Percentiles rank a stretch among this genome's conserved stretches.
These are phyloP conservation scores for Stephanodiscus minutulus DNA, from an alignment of 108 stramenopile species.

Conservation along the genomic window DNA sequence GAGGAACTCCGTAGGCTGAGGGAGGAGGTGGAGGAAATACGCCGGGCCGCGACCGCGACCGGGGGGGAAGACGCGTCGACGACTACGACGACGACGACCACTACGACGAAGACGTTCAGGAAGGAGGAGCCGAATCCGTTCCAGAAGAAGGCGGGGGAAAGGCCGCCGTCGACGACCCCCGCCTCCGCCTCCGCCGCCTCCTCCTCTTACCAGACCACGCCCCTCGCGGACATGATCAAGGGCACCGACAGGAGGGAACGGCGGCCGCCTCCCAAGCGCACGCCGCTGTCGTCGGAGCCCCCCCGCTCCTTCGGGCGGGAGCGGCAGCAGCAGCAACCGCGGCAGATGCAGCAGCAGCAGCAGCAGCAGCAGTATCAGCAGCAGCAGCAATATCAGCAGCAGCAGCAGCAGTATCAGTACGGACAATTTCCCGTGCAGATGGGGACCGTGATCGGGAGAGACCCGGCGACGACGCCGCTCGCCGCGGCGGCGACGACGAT, in stretches of 20 bases:
- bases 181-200: background rate
- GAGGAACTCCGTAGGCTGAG: background rate
- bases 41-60: background rate
- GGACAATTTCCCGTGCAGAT: background rate
- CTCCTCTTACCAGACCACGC: conserved; percentile 12
- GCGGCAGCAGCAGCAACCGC: conserved; percentile 17
- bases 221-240: conserved; percentile 26
- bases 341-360: no score
- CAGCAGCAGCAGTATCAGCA: no score
- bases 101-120: conserved; percentile 2
- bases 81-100: background rate
- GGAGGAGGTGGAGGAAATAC: conserved; percentile 8
- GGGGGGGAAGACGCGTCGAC: background rate
- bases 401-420: conserved; percentile 4
- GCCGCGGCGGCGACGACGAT: background rate
- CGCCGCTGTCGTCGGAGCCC: conserved; percentile 28
- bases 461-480: background rate
- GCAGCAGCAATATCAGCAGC: conserved; percentile 15
- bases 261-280: conserved; percentile 7
- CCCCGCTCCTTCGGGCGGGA: conserved; percentile 13
- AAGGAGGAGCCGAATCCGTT: conserved; percentile 8
- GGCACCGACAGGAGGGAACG: conserved; percentile 5
- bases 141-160: background rate
- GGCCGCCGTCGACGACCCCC: background rate
- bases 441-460: conserved; percentile 25